phyloP scores from a whole-genome alignment of 2,329 filamentous ascomycete species.

The Penicillium sp. region DNA sequence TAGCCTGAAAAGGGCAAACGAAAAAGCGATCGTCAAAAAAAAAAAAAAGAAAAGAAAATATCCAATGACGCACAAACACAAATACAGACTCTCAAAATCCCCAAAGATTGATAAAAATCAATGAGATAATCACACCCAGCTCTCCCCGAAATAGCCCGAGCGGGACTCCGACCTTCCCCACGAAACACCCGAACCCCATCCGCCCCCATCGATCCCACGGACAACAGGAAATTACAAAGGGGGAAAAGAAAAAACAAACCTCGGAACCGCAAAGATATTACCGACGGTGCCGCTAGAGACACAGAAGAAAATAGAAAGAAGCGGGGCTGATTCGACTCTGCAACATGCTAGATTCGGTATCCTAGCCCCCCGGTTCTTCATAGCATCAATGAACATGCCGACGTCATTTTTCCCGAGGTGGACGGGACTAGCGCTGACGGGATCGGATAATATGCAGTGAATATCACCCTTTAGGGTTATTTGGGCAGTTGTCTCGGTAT shows the following conservation, averaged over 20 bases:
- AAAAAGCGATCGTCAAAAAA: not conserved
- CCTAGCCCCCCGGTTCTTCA: not conserved
- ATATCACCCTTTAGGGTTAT: not conserved
- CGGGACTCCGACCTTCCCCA: conserved; percentile 3
- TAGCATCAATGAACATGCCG: not conserved
- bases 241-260: not conserved
- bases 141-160: conserved; percentile 5
- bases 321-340: not conserved
- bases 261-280: not conserved
- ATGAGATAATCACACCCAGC: conserved; percentile 5
- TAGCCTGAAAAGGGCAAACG: not conserved
- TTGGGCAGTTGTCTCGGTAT: not conserved
- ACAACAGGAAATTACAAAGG: not conserved
- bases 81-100: not conserved
- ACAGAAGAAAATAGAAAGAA: not conserved
- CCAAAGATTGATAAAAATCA: conserved; percentile 7
- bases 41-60: not conserved
- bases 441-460: not conserved
- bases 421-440: not conserved
- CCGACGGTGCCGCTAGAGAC: not conserved
- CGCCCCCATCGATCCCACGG: not conserved
- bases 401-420: not conserved
- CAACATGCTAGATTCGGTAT: not conserved
- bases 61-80: not conserved
- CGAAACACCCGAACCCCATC: not conserved